Percentiles rank a stretch among this genome's conserved stretches.
These are phyloP conservation scores for Rhinocladiella similis DNA, from an alignment of 2,329 filamentous ascomycete genomes.

Conservation along the genomic window DNA sequence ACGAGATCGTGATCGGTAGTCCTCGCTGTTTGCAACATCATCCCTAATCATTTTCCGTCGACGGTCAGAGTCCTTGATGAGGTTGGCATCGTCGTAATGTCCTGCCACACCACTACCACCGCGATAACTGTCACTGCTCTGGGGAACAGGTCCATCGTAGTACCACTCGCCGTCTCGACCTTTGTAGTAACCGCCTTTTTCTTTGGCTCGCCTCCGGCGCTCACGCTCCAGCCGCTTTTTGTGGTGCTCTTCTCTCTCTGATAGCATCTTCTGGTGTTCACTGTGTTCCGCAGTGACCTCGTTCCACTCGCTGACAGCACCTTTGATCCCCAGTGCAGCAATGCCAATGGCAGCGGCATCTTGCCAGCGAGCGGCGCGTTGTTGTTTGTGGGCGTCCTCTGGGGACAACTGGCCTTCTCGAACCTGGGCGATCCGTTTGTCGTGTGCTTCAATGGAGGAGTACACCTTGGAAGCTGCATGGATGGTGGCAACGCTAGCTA, in stretches of 20 bases:
- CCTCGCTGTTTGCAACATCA: conserved; percentile 6
- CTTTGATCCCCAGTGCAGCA: conserved; percentile 68
- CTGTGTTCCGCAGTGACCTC: conserved; percentile 65
- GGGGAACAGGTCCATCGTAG: conserved; percentile 26
- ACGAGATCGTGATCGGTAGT: conserved; percentile 12
- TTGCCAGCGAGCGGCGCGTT: conserved; percentile 62
- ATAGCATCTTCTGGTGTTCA: conserved; percentile 56
- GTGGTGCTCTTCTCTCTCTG: conserved; percentile 42
- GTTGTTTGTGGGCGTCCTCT: conserved; percentile 63
- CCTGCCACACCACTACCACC: conserved; percentile 1
- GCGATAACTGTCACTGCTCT: conserved; percentile 22
- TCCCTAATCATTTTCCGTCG: conserved; percentile 16
- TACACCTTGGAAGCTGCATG: conserved; percentile 68
- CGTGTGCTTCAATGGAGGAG: conserved; percentile 62
- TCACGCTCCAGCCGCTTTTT: conserved; percentile 27
- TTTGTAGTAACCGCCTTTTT: conserved; percentile 29
- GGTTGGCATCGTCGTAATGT: conserved; percentile 17
- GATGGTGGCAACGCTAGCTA: conserved; percentile 68
- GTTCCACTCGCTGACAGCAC: conserved; percentile 66
- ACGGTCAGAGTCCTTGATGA: conserved; percentile 16
- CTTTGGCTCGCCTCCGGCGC: conserved; percentile 20
- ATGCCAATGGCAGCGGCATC: conserved; percentile 67
- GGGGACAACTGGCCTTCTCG: conserved; percentile 62
- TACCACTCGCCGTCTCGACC: conserved; percentile 29
- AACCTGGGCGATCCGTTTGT: conserved; percentile 61